Percentiles rank a stretch among this genome's conserved stretches.
These are phyloP conservation scores for Tricholoma terreum DNA, from an alignment of 768 basidiomycete genomes.

Conservation along the genomic window DNA sequence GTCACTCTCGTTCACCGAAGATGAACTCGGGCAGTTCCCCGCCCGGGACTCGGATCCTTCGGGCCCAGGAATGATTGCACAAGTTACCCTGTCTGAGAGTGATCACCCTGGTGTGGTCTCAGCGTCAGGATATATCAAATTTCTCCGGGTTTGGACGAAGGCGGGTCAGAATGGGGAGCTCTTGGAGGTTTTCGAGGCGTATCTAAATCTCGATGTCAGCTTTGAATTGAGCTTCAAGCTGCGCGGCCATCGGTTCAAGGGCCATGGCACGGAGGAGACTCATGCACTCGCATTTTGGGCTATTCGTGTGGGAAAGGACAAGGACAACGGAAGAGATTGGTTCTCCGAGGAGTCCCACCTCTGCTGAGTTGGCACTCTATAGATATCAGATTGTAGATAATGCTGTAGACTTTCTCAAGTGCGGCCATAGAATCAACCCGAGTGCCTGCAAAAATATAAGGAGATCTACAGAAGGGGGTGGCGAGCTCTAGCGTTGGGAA, in stretches of 20 bases:
- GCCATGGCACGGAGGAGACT: neutral
- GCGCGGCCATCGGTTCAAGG: neutral
- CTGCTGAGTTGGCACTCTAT: neutral
- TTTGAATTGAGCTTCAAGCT: neutral
- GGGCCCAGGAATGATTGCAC: neutral
- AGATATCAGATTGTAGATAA: too few species aligned
- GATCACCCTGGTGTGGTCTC: neutral
- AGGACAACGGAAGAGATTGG: neutral
- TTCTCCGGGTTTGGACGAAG: neutral
- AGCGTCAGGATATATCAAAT: neutral
- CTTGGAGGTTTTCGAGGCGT: slow-evolving; percentile 1
- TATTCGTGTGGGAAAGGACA: neutral
- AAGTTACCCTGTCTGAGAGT: neutral
- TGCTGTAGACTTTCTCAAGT: too few species aligned
- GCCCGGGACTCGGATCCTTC: neutral
- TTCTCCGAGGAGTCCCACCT: neutral
- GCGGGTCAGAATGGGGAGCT: neutral
- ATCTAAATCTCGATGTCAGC: neutral
- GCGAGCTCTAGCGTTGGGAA: too few species aligned
- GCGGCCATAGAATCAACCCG: too few species aligned
- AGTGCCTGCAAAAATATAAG: too few species aligned
- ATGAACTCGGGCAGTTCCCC: neutral
- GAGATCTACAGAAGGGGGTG: too few species aligned
- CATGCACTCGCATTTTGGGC: neutral
- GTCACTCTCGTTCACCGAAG: neutral